Base-by-base conservation (phyloP, 805 yeast species). In the Saccharomycopsis vini region DNA sequence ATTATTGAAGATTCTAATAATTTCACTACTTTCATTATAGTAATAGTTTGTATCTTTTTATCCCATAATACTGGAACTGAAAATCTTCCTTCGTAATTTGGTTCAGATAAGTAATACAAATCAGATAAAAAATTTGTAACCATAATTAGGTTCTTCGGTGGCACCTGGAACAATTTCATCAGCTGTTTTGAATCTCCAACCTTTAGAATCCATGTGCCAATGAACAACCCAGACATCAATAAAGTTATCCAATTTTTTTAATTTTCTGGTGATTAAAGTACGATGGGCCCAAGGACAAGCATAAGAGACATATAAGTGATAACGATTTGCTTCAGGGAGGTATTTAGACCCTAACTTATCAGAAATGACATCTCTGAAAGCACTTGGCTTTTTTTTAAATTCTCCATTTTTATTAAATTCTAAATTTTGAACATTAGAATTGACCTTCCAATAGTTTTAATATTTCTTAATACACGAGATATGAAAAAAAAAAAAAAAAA, bases 271-370 rank as follows among this genome's bases (percentile, higher is more conserved):
- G 43, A 87, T 80, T 46, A 89, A 67, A 0, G 89, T 77, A 50
- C 97, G 72, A 58, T 86, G 95, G 1, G 97, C 97, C 75, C 97
- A 90, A 3, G 98, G 97, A 63, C 98, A 90, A 2, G 95, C 95
- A 39, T 71, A 68, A 1, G 92, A 81, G 10, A 87, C 95, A 55
- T 83, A 89, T 43, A 88, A 71, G 62, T 89, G 95, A 59, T 90
- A 90, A 55, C 98, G 72, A 46, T 75, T 75, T 37, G 72, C 69
- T 56, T 87, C 95, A 3, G 95, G 86, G 15, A 77, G 67, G 59
- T 77, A 85, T 49, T 69, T 61, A 12, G 86, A 73, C 13, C 79
- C 84, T n/a, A n/a, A n/a, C n/a, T n/a, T n/a, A 1, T 76, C 67
- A 22, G 66, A 64, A 37, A 88, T 77, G 21, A 62, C 62, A 56